phyloP scores from a whole-genome alignment of 2,329 filamentous ascomycete species.

The Madurella fahalii region DNA sequence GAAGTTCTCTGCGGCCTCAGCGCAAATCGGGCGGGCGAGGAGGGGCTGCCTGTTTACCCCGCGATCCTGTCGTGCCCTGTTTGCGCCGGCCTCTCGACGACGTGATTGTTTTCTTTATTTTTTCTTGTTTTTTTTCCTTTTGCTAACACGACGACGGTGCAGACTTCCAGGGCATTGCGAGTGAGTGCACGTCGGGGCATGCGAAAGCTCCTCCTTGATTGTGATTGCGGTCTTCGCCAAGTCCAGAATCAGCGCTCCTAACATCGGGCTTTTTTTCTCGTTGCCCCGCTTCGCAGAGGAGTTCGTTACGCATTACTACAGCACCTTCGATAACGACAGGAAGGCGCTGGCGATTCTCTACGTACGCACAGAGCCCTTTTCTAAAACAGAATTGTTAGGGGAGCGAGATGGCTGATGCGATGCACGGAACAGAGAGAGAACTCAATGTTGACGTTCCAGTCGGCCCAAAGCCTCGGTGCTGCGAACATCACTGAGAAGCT shows the following conservation, averaged over 20 bases:
- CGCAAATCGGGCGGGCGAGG: neutral
- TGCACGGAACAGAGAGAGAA: slow-evolving; percentile 58
- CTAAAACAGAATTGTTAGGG: neutral
- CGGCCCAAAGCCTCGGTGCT: slow-evolving; percentile 59
- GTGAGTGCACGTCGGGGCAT: slow-evolving; percentile 33
- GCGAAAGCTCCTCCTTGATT: neutral
- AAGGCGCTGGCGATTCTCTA: slow-evolving; percentile 66
- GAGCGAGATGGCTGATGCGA: slow-evolving; percentile 3
- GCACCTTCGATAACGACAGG: slow-evolving; percentile 75
- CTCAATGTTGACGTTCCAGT: slow-evolving; percentile 95
- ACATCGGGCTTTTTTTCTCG: slow-evolving; percentile 1
- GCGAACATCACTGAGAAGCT: slow-evolving; percentile 75
- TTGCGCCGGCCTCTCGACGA: neutral
- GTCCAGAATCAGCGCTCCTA: slow-evolving; percentile 1
- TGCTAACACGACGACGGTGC: slow-evolving; percentile 22
- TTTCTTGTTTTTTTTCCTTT: no score
- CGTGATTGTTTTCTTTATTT: neutral
- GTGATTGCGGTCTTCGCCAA: no score
- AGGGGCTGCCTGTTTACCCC: slow-evolving; percentile 18
- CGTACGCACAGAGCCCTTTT: slow-evolving; percentile 51
- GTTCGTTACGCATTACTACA: slow-evolving; percentile 90
- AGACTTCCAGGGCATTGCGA: slow-evolving; percentile 45
- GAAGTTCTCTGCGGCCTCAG: neutral
- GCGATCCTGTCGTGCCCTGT: slow-evolving; percentile 7
- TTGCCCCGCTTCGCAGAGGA: slow-evolving; percentile 55